Percentiles rank a stretch among this genome's conserved stretches.
Evolutionary conservation across 2,329 filamentous ascomycete genomes (phyloP).

Genomic region (Diaporthe velutina): DNA sequence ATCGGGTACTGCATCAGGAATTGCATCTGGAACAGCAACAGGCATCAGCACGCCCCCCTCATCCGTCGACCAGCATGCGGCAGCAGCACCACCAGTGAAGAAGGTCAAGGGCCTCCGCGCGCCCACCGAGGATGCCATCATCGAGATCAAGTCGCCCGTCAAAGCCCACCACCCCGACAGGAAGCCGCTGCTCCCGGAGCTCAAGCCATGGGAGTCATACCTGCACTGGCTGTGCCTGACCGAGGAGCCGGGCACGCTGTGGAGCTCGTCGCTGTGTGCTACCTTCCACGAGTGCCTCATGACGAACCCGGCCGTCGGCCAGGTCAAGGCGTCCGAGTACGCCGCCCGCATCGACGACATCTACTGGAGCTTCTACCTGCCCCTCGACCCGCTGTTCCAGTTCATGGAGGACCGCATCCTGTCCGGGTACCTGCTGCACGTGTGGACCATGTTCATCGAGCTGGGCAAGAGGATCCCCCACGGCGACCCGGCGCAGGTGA

Average conservation of each 20-base stretch:
- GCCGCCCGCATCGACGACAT: conserved; percentile 39
- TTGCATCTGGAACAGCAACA: neutral
- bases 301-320: neutral
- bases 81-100: neutral
- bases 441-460: conserved; percentile 40
- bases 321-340: conserved; percentile 29
- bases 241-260: conserved; percentile 37
- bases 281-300: conserved; percentile 36
- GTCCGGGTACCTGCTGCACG: conserved; percentile 37
- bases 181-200: conserved; percentile 17
- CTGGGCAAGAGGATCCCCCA: conserved; percentile 38
- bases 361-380: conserved; percentile 41
- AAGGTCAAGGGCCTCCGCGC: neutral
- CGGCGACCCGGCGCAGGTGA: conserved; percentile 36
- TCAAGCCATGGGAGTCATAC: conserved; percentile 38
- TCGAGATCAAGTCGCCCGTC: conserved; percentile 27
- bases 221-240: conserved; percentile 37
- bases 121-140: conserved; percentile 32
- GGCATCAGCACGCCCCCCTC: conserved; percentile 28
- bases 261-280: conserved; percentile 36
- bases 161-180: neutral
- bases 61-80: neutral
- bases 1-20: neutral
- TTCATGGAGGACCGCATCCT: conserved; percentile 39
- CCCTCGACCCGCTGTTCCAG: conserved; percentile 33